Evolutionary conservation across 805 yeast genomes (phyloP).

Genomic region (Yarrowia sp.): DNA sequence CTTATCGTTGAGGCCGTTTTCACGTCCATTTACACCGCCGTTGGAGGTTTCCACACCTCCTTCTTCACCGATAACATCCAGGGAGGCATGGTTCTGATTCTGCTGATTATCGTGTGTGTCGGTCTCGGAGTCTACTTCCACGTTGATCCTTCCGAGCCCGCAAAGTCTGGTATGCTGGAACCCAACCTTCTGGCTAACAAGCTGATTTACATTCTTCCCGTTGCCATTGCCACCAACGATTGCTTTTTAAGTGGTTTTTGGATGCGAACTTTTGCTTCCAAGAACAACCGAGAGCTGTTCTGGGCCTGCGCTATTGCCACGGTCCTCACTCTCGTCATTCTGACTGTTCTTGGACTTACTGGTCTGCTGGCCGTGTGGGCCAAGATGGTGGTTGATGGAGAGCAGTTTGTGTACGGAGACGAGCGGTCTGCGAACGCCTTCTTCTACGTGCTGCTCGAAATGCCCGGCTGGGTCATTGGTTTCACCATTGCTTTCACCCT

Average conservation of each 20-base stretch:
- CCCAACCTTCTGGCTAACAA: conserved; percentile 86
- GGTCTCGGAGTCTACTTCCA: conserved; percentile 79
- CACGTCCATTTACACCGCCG: conserved; percentile 82
- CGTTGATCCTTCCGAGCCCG: conserved; percentile 65
- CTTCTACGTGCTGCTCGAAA: conserved; percentile 68
- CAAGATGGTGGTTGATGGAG: conserved; percentile 65
- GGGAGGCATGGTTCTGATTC: conserved; percentile 71
- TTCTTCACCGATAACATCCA: conserved; percentile 88
- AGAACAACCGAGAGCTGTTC: conserved; percentile 72
- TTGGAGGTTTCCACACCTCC: conserved; percentile 90
- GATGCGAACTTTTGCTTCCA: conserved; percentile 92
- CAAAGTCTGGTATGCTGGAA: conserved; percentile 61
- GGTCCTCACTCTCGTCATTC: conserved; percentile 58
- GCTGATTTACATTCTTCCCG: conserved; percentile 78
- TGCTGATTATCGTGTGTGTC: conserved; percentile 72
- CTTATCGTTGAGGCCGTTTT: conserved; percentile 86
- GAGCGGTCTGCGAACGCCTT: conserved; percentile 59
- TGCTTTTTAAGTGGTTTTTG: conserved; percentile 92
- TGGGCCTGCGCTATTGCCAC: conserved; percentile 75
- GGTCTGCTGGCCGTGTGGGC: conserved; percentile 94
- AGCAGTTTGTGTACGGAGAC: conserved; percentile 42
- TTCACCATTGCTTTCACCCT: conserved; percentile 78
- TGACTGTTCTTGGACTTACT: conserved; percentile 77
- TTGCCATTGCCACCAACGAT: conserved; percentile 90
- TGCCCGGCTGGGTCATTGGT: conserved; percentile 89